Percentiles rank a stretch among this genome's conserved stretches.
phyloP scores from a whole-genome alignment of 495 filamentous ascomycete species.

The Parathielavia hyrcaniae region DNA sequence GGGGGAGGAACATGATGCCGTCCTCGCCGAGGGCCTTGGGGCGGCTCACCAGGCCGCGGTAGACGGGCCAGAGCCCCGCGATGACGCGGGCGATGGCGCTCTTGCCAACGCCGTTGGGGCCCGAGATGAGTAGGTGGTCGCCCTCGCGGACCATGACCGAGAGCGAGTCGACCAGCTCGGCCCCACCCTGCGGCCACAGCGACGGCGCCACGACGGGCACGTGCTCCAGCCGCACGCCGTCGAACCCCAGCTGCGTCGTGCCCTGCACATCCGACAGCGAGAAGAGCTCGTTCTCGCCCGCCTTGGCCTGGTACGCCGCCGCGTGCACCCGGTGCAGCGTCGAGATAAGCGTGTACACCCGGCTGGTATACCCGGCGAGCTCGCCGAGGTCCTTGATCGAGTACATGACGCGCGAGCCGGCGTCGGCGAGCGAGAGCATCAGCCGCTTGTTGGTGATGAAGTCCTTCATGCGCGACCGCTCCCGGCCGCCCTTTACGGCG shows the following conservation, averaged over 20 bases:
- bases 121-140: constrained; percentile 90
- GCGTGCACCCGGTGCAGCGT: constrained; percentile 93
- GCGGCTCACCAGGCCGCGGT: constrained; percentile 79
- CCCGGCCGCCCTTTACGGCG: constrained; percentile 49
- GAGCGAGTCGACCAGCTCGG: constrained; percentile 81
- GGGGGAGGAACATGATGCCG: constrained; percentile 97
- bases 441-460: constrained; percentile 99
- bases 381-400: constrained; percentile 97
- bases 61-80: constrained; percentile 93
- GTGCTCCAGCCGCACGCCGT: constrained; percentile 87
- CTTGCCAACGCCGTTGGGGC: constrained; percentile 93
- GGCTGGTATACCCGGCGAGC: constrained; percentile 88
- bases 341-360: constrained; percentile 90
- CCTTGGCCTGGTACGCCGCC: constrained; percentile 69
- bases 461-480: constrained; percentile 87
- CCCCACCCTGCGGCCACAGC: constrained; percentile 76
- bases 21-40: constrained; percentile 75
- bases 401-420: constrained; percentile 98
- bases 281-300: constrained; percentile 68
- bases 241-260: constrained; percentile 86
- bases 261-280: constrained; percentile 88
- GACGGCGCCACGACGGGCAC: constrained; percentile 87
- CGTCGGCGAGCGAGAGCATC: constrained; percentile 96
- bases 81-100: constrained; percentile 82
- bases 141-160: constrained; percentile 82